These are phyloP conservation scores for Sporothrix schenckii DNA, from an alignment of 2,329 filamentous ascomycete species.

Conservation along the genomic window DNA sequence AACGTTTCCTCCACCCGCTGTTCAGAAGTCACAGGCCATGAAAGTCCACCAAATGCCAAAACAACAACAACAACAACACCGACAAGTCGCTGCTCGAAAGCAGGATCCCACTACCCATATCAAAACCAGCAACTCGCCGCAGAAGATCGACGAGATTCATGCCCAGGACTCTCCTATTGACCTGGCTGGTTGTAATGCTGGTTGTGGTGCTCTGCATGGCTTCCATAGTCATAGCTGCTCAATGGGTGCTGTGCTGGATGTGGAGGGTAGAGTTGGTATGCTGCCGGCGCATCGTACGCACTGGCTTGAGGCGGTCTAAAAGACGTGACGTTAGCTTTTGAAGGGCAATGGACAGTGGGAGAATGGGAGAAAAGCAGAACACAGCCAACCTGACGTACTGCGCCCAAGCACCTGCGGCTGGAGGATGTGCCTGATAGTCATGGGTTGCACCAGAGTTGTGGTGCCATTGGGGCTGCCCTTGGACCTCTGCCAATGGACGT, in stretches of 20 bases:
- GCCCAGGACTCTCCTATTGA: background rate
- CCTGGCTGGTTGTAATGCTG: constrained; percentile 14
- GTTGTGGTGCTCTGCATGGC: background rate
- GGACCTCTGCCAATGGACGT: background rate
- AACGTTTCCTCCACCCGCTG: background rate
- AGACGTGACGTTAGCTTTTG: background rate
- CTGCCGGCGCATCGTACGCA: background rate
- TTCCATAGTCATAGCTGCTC: background rate
- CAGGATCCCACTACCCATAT: background rate
- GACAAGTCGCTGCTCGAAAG: background rate
- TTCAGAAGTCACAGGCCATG: background rate
- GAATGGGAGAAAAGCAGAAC: background rate
- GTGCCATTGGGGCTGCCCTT: background rate
- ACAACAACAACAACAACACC: background rate
- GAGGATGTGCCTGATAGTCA: constrained; percentile 15
- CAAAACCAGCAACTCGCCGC: background rate
- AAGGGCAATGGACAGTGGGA: background rate
- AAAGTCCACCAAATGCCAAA: background rate
- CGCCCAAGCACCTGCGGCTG: background rate
- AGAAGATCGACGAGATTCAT: background rate
- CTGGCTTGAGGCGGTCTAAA: background rate
- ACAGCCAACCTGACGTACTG: background rate
- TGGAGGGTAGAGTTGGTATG: background rate
- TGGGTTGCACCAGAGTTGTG: background rate
- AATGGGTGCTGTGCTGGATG: background rate